Percentiles rank a stretch among this genome's conserved stretches.
phyloP scores from a whole-genome alignment of 164 flowering plant genomes.

The Berberis thunbergii region DNA sequence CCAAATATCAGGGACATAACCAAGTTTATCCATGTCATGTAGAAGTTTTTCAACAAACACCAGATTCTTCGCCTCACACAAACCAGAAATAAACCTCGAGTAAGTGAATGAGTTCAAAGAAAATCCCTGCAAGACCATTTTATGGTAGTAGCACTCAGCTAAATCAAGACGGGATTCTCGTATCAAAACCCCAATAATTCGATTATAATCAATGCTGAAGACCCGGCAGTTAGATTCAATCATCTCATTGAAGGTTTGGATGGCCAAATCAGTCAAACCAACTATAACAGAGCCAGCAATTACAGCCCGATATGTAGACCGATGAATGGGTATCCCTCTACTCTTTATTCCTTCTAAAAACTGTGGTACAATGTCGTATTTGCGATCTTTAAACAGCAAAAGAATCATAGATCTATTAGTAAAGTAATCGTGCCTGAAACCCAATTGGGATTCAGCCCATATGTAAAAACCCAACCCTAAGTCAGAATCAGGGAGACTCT shows the following conservation, averaged over 20 bases:
- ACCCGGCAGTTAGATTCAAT: constrained; percentile 63
- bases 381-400: constrained; percentile 17
- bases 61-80: constrained; percentile 58
- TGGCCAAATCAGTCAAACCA: constrained; percentile 57
- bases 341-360: constrained; percentile 16
- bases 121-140: constrained; percentile 54
- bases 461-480: constrained; percentile 20
- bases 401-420: constrained; percentile 19
- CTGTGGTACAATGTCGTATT: constrained; percentile 12
- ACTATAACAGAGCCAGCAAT: constrained; percentile 60
- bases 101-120: constrained; percentile 71
- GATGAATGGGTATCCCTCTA: constrained; percentile 24
- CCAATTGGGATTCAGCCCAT: constrained; percentile 22
- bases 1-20: constrained; percentile 68
- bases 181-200: constrained; percentile 77
- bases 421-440: constrained; percentile 18
- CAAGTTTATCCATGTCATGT: constrained; percentile 55
- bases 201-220: constrained; percentile 74
- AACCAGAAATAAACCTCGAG: constrained; percentile 70
- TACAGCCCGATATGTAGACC: constrained; percentile 57
- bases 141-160: constrained; percentile 55
- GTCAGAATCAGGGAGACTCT: constrained; percentile 12
- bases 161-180: constrained; percentile 50
- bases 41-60: constrained; percentile 40
- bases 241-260: constrained; percentile 79